Conservation (phyloP, 768 basidiomycete species). For the Trametes cingulata region DNA sequence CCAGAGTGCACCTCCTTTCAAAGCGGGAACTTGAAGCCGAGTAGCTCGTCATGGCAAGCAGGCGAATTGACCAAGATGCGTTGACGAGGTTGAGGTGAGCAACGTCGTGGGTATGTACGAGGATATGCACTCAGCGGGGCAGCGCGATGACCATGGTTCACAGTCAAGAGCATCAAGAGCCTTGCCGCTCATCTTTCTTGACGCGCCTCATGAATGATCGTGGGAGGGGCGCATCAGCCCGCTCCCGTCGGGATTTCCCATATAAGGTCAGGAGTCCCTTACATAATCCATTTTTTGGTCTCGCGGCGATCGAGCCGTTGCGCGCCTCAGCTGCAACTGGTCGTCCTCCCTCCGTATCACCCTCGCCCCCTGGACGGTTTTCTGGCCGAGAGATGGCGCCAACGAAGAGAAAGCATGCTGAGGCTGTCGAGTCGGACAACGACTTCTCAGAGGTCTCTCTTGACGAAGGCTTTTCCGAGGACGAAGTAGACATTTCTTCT, state of each 20-base stretch:
- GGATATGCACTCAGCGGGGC: no score
- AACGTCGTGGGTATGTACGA: no score
- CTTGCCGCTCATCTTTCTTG: no score
- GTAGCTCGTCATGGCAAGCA: no score
- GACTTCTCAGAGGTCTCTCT: constrained; percentile 16
- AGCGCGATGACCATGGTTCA: no score
- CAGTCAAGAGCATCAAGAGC: no score
- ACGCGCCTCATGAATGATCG: no score
- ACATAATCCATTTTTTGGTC: constrained; percentile 17
- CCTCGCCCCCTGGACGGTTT: not conserved
- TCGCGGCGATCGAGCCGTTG: not conserved
- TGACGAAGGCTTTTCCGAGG: constrained; percentile 24
- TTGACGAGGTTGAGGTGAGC: no score
- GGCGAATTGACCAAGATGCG: no score
- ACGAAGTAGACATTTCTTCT: constrained; percentile 64
- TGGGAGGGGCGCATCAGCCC: no score
- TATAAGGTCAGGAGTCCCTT: not conserved
- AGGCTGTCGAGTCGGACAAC: not conserved
- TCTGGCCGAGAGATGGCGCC: not conserved
- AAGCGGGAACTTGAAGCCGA: no score
- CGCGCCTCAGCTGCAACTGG: not conserved
- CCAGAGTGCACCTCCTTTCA: no score
- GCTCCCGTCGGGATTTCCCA: constrained; percentile 12
- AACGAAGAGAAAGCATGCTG: constrained; percentile 14
- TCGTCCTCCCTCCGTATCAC: not conserved